Conservation (phyloP, 2,329 filamentous ascomycete species). For the Monosporascus sp. region DNA sequence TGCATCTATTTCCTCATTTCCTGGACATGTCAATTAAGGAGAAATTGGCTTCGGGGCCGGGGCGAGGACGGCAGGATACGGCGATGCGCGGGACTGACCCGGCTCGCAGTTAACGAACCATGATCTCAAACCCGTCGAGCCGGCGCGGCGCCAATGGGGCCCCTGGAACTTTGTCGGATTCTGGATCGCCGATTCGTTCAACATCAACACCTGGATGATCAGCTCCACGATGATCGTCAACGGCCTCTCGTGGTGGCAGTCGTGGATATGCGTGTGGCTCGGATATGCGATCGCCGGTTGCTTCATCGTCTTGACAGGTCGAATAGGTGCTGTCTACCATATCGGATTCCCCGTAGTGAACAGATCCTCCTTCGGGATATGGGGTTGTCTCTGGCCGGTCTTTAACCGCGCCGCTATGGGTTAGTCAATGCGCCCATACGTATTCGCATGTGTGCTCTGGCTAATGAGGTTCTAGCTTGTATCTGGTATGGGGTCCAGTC, state of each 20-base stretch:
- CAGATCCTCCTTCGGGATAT: constrained; percentile 79
- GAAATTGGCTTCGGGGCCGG: not conserved
- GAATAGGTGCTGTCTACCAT: constrained; percentile 82
- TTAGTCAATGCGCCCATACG: constrained; percentile 20
- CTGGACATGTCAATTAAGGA: not conserved
- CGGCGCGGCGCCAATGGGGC: constrained; percentile 74
- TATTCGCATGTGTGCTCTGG: not conserved
- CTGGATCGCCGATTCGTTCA: constrained; percentile 81
- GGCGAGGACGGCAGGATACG: not conserved
- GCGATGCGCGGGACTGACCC: constrained; percentile 7
- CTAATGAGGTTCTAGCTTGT: constrained; percentile 46
- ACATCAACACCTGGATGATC: constrained; percentile 95
- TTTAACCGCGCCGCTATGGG: constrained; percentile 82
- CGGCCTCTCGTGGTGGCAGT: constrained; percentile 87
- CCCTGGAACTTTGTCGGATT: constrained; percentile 85
- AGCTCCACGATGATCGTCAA: constrained; percentile 73
- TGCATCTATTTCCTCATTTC: not conserved
- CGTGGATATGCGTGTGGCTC: constrained; percentile 82
- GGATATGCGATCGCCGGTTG: constrained; percentile 72
- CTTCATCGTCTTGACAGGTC: constrained; percentile 74
- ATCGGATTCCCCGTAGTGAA: constrained; percentile 81
- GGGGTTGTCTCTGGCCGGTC: constrained; percentile 83
- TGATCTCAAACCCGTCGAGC: constrained; percentile 77
- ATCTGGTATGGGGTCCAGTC: constrained; percentile 84
- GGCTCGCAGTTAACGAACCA: constrained; percentile 64